Evolutionary conservation across 371 early-diverging fungal genomes (phyloP), one percentile per base, ranked within the genome.

Genomic region (Chytridium lagenaria): DNA sequence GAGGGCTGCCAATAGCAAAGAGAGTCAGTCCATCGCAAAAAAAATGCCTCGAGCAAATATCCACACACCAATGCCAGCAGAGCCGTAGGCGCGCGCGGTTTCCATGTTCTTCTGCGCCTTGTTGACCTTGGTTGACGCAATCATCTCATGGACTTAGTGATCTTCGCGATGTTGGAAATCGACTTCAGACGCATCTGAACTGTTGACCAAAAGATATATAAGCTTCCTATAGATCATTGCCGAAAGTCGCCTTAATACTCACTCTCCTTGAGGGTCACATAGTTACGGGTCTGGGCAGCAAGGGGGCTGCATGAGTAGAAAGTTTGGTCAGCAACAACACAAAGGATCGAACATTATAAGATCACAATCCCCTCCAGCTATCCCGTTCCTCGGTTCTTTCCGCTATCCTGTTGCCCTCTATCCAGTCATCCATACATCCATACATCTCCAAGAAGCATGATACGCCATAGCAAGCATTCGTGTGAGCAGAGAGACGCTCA

Each of bases 131-230:
- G 98, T 98, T 55, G 98, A 96, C 71, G 99, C 98, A 97, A 98
- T 98, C 98, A 98, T 98, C 90, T 98, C 97, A 98, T 97, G 71
- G 98, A 98, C 87, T 97, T 96, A 71, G 99, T 98, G 85, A 98
- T 98, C 89, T 98, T 98, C 80, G 92, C 94, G 86, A 97, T 98
- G 91, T 95, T 97, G 78, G 91, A 89, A 75, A 98, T 91, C 75
- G 98, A 95, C 90, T 97, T 96, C 84, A 97, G 86, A 78, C 99
- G 97, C 76, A 92, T 84, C 83, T 95, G 95, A 86, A 97, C 96
- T 96, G 63, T 28, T 1, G 39, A 10, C 33, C 16, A 63, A 19
- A n/a, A n/a, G n/a, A n/a, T n/a, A n/a, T n/a, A n/a, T n/a, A n/a
- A n/a, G n/a, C n/a, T n/a, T n/a, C n/a, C n/a, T n/a, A n/a, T n/a